Base-by-base conservation (phyloP, 2,329 filamentous ascomycete species). In the Cercospora sp. region DNA sequence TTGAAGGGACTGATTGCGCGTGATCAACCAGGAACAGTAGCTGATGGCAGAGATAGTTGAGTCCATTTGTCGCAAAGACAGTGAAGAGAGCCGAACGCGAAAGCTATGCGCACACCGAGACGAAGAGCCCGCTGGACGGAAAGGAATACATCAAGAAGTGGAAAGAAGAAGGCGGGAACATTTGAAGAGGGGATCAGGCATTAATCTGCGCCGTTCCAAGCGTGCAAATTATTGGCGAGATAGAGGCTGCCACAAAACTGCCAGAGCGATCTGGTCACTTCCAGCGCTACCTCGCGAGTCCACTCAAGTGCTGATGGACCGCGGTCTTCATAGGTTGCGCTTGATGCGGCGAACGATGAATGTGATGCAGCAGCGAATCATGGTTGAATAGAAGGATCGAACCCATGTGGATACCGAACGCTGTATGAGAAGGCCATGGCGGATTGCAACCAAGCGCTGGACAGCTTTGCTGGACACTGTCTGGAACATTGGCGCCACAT, bases 21-120 rank as follows among this genome's bases (percentile, higher is more conserved):
- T 13, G 45, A 23, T 58, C 10, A 23, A 18, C 1, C 28, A 3
- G 13, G 7, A n/a, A 58, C 3, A 69, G 48, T 26, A 31, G 16
- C 40, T n/a, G 53, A 58, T n/a, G 26, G 5, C n/a, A 3, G 53
- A 58, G 4, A 7, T 60, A 95, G 92, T 86, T 96, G 76, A 92
- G 90, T 2, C 92, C 92, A 1, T 96, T 94, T 75, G 90, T 95
- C 62, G 88, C 88, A 66, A 83, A 83, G 60, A 85, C 85, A 69
- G 83, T 93, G 66, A 80, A 83, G 70, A 79, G 82, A 45, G 78
- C 62, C 8, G 81, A 23, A 81, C 80, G 62, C 36, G 88, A 88
- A 59, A 82, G 83, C 68, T 89, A 88, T 77, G 75, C 75, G 31
- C 73, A 76, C 60, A 73, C 70, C 7, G 72, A 73, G 69, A 73